Evolutionary conservation across 306 rosid genomes (phyloP).

Genomic region (Sesbania bispinosa): DNA sequence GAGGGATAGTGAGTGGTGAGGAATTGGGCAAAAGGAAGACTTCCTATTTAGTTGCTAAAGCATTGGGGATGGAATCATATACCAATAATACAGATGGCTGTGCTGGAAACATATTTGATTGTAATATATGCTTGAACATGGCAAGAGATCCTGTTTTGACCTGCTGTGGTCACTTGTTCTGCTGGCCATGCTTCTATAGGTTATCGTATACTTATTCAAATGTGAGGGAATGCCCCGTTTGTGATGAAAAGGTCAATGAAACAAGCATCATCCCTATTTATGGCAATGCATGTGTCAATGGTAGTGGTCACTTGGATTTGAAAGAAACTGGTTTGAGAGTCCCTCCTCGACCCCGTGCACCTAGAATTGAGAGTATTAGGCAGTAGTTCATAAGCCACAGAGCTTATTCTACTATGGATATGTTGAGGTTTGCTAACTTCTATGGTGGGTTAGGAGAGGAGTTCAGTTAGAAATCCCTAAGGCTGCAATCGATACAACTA

Average conservation of each 20-base stretch:
- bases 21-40: slow-evolving; percentile 27
- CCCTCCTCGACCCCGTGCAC: slow-evolving; percentile 68
- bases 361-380: slow-evolving; percentile 55
- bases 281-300: slow-evolving; percentile 39
- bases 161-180: slow-evolving; percentile 86
- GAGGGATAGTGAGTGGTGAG: not conserved
- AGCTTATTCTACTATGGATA: slow-evolving; percentile 33
- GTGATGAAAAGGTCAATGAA: slow-evolving; percentile 63
- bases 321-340: slow-evolving; percentile 31
- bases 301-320: slow-evolving; percentile 1
- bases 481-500: slow-evolving; percentile 29
- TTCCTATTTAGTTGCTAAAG: slow-evolving; percentile 46
- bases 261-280: slow-evolving; percentile 57
- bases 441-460: not conserved
- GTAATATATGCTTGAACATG: slow-evolving; percentile 52
- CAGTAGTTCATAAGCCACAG: slow-evolving; percentile 36
- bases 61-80: slow-evolving; percentile 43
- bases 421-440: slow-evolving; percentile 33
- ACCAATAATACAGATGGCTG: slow-evolving; percentile 10
- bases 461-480: slow-evolving; percentile 12
- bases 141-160: slow-evolving; percentile 78
- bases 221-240: slow-evolving; percentile 71
- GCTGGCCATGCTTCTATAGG: slow-evolving; percentile 77
- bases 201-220: slow-evolving; percentile 44
- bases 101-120: slow-evolving; percentile 50